These are phyloP conservation scores for Stellera chamaejasme DNA, from an alignment of 345 rosid species.

Conservation along the genomic window DNA sequence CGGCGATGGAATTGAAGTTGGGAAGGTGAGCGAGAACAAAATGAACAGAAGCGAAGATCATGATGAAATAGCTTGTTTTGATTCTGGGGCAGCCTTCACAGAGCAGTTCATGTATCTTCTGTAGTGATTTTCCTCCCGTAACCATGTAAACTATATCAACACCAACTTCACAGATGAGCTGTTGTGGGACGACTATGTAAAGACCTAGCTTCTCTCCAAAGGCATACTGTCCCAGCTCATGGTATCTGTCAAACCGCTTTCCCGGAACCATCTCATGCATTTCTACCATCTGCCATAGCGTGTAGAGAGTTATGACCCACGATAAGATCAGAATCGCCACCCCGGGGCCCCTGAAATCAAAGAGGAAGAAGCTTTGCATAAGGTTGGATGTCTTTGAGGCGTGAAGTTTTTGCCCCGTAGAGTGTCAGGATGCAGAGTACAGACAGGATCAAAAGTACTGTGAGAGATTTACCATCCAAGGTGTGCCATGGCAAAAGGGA, in stretches of 20 bases:
- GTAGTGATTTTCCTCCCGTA: slow-evolving; percentile 66
- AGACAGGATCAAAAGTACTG: not conserved
- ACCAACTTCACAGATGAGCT: slow-evolving; percentile 56
- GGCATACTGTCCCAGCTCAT: slow-evolving; percentile 72
- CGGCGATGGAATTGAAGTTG: slow-evolving; percentile 69
- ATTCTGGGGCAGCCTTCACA: slow-evolving; percentile 28
- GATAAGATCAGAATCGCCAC: slow-evolving; percentile 36
- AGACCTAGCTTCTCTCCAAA: slow-evolving; percentile 81
- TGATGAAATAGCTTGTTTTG: slow-evolving; percentile 52
- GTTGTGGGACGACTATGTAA: slow-evolving; percentile 75
- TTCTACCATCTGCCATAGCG: slow-evolving; percentile 87
- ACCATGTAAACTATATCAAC: slow-evolving; percentile 79
- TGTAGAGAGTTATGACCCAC: slow-evolving; percentile 44
- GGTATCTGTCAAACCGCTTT: slow-evolving; percentile 63
- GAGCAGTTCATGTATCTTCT: slow-evolving; percentile 49
- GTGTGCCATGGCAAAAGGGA: slow-evolving; percentile 68
- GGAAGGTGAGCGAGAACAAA: slow-evolving; percentile 81
- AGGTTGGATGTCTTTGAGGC: no score
- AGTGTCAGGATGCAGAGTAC: no score
- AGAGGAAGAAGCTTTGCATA: not conserved
- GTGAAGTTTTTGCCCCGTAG: not conserved
- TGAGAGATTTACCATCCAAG: slow-evolving; percentile 49
- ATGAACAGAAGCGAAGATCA: slow-evolving; percentile 78
- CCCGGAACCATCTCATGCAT: slow-evolving; percentile 90
- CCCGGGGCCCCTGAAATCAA: slow-evolving; percentile 46